A percentile compares a stretch with the other conserved stretches of the same genome.
Evolutionary conservation across 1,139 yeast genomes (phyloP).

Genomic region (Taphrina flavorubra): DNA sequence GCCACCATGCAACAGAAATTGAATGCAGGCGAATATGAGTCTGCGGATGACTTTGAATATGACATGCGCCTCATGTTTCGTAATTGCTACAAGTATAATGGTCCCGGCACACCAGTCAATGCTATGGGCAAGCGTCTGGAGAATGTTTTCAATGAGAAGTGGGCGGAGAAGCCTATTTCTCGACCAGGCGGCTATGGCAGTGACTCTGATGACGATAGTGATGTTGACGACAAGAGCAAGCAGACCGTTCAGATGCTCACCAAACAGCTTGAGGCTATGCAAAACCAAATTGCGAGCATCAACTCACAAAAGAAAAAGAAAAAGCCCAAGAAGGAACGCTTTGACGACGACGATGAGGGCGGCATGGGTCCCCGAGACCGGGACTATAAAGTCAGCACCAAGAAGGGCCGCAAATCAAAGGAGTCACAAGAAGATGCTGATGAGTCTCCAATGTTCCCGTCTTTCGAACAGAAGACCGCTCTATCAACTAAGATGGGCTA

Average conservation of each 20-base stretch:
- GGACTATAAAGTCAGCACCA: conserved; percentile 42
- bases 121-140: conserved; percentile 93
- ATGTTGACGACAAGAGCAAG: conserved; percentile 62
- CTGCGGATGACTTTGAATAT: conserved; percentile 81
- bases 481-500: conserved; percentile 84
- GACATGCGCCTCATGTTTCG: conserved; percentile 83
- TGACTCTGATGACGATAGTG: conserved; percentile 65
- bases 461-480: conserved; percentile 96
- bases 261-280: conserved; percentile 78
- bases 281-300: conserved; percentile 62
- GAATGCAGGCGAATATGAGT: conserved; percentile 83
- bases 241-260: conserved; percentile 86
- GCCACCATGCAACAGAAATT: conserved; percentile 81
- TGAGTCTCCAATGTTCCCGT: conserved; percentile 50
- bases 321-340: conserved; percentile 45
- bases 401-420: conserved; percentile 39
- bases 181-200: conserved; percentile 57
- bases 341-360: conserved; percentile 45
- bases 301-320: conserved; percentile 47
- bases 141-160: conserved; percentile 79
- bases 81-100: conserved; percentile 90
- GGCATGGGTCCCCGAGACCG: conserved; percentile 42
- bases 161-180: conserved; percentile 86
- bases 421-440: conserved; percentile 33
- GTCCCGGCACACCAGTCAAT: conserved; percentile 94